phyloP scores from a whole-genome alignment of 225 moss, liverwort and hornwort genomes.

The Pseudisothecium myosuroides region DNA sequence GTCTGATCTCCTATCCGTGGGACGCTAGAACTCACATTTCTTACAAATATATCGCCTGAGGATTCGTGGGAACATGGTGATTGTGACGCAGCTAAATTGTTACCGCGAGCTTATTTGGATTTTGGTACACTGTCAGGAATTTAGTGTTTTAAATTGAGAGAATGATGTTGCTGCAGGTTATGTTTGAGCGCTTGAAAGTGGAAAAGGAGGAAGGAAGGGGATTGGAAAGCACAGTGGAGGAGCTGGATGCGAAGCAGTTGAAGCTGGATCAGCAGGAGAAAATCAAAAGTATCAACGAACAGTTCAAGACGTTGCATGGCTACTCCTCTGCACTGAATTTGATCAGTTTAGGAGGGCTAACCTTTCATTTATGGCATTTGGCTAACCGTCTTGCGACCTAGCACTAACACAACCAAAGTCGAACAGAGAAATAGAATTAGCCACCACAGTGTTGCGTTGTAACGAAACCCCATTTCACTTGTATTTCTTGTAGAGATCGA shows the following conservation, averaged over 20 bases:
- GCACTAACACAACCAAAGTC: neutral
- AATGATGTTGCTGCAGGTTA: slow-evolving; percentile 29
- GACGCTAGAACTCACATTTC: neutral
- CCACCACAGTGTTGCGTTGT: neutral
- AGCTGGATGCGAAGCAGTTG: slow-evolving; percentile 12
- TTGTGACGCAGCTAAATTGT: neutral
- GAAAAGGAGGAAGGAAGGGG: slow-evolving; percentile 83
- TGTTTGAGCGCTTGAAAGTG: slow-evolving; percentile 80
- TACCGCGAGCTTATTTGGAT: neutral
- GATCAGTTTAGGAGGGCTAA: slow-evolving; percentile 56
- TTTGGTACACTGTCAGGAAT: neutral
- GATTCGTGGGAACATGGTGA: neutral
- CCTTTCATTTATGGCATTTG: slow-evolving; percentile 72
- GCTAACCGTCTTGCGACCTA: slow-evolving; percentile 44
- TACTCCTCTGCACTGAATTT: slow-evolving; percentile 63
- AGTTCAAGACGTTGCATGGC: slow-evolving; percentile 41
- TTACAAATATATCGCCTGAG: neutral
- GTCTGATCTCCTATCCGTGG: too few species aligned
- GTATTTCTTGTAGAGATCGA: neutral
- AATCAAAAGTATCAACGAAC: slow-evolving; percentile 11
- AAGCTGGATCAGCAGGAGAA: slow-evolving; percentile 24
- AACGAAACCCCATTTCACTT: neutral
- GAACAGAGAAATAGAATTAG: neutral
- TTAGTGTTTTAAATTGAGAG: neutral
- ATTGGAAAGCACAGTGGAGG: slow-evolving; percentile 7